Percentiles rank a stretch among this genome's conserved stretches.
These are phyloP conservation scores for Hsuehochloa calcarea DNA, from an alignment of 176 grass and related monocot species.

Conservation along the genomic window DNA sequence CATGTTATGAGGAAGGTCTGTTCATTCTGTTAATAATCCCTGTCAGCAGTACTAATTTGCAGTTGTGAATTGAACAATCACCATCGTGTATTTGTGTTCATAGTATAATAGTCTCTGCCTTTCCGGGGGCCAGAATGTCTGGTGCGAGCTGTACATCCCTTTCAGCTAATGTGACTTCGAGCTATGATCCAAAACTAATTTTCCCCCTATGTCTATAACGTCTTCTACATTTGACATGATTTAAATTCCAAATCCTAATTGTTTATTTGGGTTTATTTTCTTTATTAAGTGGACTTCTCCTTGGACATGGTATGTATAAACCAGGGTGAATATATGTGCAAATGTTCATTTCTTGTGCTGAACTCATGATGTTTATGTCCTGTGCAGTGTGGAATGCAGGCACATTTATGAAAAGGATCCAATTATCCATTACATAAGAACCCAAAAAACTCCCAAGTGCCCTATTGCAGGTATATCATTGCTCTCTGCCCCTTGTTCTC, in stretches of 20 bases:
- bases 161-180: background rate
- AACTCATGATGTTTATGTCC: slow-evolving; percentile 14
- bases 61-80: background rate
- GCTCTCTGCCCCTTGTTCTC: background rate
- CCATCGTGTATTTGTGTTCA: background rate
- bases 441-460: slow-evolving; percentile 45
- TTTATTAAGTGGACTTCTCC: background rate
- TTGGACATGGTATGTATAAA: background rate
- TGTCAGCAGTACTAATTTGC: background rate
- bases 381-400: slow-evolving; percentile 66
- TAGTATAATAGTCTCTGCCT: background rate
- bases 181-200: background rate
- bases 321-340: background rate
- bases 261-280: background rate
- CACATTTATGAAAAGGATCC: slow-evolving; percentile 81
- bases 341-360: background rate
- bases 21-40: background rate
- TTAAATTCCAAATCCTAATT: background rate
- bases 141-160: background rate
- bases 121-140: background rate
- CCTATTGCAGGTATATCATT: slow-evolving; percentile 66
- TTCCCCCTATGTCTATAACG: background rate
- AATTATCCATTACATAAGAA: slow-evolving; percentile 61
- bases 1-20: background rate
- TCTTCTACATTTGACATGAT: no score